phyloP scores from a whole-genome alignment of 176 grass and related monocot genomes.

The Raddia guianensis region DNA sequence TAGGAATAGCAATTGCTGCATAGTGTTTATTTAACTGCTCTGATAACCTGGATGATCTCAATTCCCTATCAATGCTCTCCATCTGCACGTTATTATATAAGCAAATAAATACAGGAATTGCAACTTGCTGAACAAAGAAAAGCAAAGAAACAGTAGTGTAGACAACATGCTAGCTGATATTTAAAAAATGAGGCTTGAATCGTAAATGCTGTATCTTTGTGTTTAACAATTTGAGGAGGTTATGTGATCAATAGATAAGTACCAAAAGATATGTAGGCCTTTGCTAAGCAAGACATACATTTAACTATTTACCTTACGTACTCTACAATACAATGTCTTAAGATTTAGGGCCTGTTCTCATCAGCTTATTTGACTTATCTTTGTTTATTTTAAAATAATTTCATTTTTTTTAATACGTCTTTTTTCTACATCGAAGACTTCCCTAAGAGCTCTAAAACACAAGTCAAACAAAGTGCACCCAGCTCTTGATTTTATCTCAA shows the following conservation, averaged over 20 bases:
- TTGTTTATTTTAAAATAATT: too few relatives aligned
- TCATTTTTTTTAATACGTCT: too few relatives aligned
- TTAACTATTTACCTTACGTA: neutral
- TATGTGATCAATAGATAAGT: neutral
- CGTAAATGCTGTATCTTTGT: constrained; percentile 24
- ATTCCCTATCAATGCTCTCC: constrained; percentile 91
- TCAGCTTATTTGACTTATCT: too few relatives aligned
- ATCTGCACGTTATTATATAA: constrained; percentile 61
- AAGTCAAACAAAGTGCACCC: too few relatives aligned
- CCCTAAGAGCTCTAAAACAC: too few relatives aligned
- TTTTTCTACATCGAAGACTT: too few relatives aligned
- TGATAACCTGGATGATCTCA: constrained; percentile 76
- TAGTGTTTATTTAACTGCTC: constrained; percentile 97
- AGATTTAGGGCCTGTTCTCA: neutral
- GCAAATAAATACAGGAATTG: constrained; percentile 34
- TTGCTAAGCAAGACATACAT: constrained; percentile 7
- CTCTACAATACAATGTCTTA: constrained; percentile 16
- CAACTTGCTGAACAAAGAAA: constrained; percentile 29
- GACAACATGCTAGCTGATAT: constrained; percentile 23
- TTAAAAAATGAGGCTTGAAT: constrained; percentile 12
- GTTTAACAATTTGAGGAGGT: constrained; percentile 8
- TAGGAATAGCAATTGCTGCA: constrained; percentile 90
- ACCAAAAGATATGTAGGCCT: neutral
- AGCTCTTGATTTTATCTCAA: too few relatives aligned
- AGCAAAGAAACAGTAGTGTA: neutral